These are phyloP conservation scores for Marasmius fiardii DNA, from an alignment of 1,284 basidiomycete genomes.

Conservation along the genomic window DNA sequence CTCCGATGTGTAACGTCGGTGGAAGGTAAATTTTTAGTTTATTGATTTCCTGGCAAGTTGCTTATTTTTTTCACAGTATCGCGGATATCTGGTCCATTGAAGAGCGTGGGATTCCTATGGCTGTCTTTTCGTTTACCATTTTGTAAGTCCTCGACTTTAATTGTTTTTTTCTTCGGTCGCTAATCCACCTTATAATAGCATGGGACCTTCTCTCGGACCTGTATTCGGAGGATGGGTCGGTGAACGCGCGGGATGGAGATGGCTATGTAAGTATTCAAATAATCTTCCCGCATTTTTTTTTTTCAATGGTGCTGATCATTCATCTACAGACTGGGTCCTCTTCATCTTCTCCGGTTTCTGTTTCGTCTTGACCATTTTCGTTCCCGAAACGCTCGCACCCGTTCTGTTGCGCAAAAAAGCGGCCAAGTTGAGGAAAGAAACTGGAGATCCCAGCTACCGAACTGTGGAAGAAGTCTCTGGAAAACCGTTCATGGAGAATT, in stretches of 20 bases:
- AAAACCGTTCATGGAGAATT: slow-evolving; percentile 23
- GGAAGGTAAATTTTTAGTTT: slow-evolving; percentile 26
- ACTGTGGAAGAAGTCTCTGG: slow-evolving; percentile 32
- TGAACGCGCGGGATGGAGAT: slow-evolving; percentile 42
- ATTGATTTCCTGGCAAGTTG: no score
- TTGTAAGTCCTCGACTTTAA: slow-evolving; percentile 35
- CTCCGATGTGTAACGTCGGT: slow-evolving; percentile 39
- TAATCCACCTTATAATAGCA: slow-evolving; percentile 18
- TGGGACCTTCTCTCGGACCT: slow-evolving; percentile 49
- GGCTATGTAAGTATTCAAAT: slow-evolving; percentile 44
- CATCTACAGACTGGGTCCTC: slow-evolving; percentile 47
- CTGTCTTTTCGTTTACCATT: slow-evolving; percentile 57
- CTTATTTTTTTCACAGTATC: no score
- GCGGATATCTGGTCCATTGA: slow-evolving; percentile 56
- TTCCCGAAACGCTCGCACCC: slow-evolving; percentile 56
- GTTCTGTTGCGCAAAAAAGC: slow-evolving; percentile 44
- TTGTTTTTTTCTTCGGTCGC: not conserved
- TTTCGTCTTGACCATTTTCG: slow-evolving; percentile 43
- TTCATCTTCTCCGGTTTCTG: slow-evolving; percentile 51
- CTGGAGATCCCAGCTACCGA: slow-evolving; percentile 28
- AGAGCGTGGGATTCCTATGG: slow-evolving; percentile 60
- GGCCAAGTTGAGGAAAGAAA: slow-evolving; percentile 28
- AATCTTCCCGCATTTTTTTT: no score
- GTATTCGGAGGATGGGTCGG: slow-evolving; percentile 51
- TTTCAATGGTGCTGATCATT: no score